Base-by-base conservation (phyloP, 495 filamentous ascomycete species). In the Penicillium antarcticum region DNA sequence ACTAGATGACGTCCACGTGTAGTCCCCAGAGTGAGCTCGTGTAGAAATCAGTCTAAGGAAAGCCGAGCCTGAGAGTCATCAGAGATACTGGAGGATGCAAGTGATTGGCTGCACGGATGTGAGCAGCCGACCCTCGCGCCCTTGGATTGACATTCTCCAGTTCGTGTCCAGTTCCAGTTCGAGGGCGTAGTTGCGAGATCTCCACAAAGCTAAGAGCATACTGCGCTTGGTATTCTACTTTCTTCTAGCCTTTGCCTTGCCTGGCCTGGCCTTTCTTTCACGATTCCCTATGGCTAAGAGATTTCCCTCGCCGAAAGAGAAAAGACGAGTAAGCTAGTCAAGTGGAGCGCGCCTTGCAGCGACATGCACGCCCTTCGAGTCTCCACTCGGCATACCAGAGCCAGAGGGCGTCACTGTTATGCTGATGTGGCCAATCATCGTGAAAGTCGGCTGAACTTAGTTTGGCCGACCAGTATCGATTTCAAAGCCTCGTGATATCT, bases 101-200 rank as follows among this genome's bases (percentile, higher is more conserved):
- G 19, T 61, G 54, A 50, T 57, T 55, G 54, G 45, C 23, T 10
- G 34, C 37, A 36, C 50, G 13, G 45, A 31, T 41, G 36, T 21
- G 31, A 44, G 34, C 42, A 39, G 47, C 37, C 51, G 44, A 31
- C 39, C 51, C 46, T 41, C 51, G 37, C 62, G 62, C 62, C 62
- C 62, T 65, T 62, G 56, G 51, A 56, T 62, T 58, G 59, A 62
- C 62, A 65, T 65, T 62, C 59, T 58, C 23, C 12, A 45, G 42
- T 21, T 45, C 24, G 31, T 35, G 29, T 19, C 21, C 42, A 29
- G 7, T 23, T n/a, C 21, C 21, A 23, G 38, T 48, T 36, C 18
- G 42, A 33, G 46, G 4, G 46, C 18, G n/a, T 26, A n/a, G 1
- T 23, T 5, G 4, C 3, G 19, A 11, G 2, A 23, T 29, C 5